These are phyloP conservation scores for Arthrobotrys pseudoclavata DNA, from an alignment of 2,329 filamentous ascomycete genomes.

Conservation along the genomic window DNA sequence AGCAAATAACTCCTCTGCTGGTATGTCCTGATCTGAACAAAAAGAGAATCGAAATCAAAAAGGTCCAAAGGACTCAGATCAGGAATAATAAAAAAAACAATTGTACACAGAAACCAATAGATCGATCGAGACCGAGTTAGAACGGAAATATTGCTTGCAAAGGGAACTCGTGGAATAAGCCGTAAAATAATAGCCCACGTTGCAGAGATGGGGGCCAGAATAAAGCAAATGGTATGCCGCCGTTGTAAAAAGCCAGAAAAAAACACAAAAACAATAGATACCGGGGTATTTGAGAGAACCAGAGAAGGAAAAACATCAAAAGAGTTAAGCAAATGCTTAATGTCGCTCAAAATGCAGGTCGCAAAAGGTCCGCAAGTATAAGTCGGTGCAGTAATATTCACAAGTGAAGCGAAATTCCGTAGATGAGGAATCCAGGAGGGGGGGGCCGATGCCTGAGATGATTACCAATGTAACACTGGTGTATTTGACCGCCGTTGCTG, in stretches of 20 bases:
- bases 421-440: constrained; percentile 39
- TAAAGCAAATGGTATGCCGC: constrained; percentile 54
- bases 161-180: constrained; percentile 57
- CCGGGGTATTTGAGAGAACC: constrained; percentile 42
- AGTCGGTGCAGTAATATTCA: constrained; percentile 51
- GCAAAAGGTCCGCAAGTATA: constrained; percentile 36
- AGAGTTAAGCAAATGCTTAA: constrained; percentile 34
- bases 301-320: constrained; percentile 49
- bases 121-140: constrained; percentile 24
- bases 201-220: constrained; percentile 35
- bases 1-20: constrained; percentile 55
- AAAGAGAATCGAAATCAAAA: constrained; percentile 24
- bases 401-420: constrained; percentile 45
- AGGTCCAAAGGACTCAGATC: neutral
- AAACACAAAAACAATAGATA: constrained; percentile 21
- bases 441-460: neutral
- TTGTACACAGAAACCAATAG: constrained; percentile 20
- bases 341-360: constrained; percentile 57
- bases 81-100: constrained; percentile 25
- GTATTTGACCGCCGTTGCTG: constrained; percentile 23
- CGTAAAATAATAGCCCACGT: constrained; percentile 46
- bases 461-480: constrained; percentile 43
- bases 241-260: constrained; percentile 27
- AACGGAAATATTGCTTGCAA: constrained; percentile 33
- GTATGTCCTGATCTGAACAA: constrained; percentile 31